Percentiles rank a stretch among this genome's conserved stretches.
phyloP scores from a whole-genome alignment of 768 basidiomycete species.

The Hydnomerulius pinastri region DNA sequence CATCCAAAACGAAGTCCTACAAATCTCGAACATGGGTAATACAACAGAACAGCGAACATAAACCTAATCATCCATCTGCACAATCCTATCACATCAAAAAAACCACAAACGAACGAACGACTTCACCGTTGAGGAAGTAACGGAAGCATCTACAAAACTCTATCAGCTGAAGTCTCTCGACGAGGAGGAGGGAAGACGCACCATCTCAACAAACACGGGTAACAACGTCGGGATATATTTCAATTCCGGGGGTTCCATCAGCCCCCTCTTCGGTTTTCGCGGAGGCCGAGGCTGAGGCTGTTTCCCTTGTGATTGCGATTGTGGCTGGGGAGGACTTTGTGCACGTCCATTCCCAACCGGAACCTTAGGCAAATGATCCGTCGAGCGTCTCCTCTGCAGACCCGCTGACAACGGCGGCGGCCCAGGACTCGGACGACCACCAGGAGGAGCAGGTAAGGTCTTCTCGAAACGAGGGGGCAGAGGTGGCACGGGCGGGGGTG shows the following conservation, averaged over 20 bases:
- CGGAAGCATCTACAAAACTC: constrained; percentile 36
- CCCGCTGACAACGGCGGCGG: constrained; percentile 15
- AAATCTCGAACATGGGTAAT: not conserved
- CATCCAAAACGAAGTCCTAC: not conserved
- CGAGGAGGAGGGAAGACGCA: constrained; percentile 36
- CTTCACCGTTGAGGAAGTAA: constrained; percentile 23
- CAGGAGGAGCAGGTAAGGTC: constrained; percentile 41
- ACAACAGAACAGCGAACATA: too few relatives aligned
- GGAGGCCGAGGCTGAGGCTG: constrained; percentile 12
- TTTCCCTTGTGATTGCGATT: too few relatives aligned
- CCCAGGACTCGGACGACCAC: too few relatives aligned
- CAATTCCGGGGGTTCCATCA: constrained; percentile 74
- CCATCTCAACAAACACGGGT: constrained; percentile 92
- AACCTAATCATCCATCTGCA: too few relatives aligned
- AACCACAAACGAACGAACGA: not conserved
- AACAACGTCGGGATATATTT: constrained; percentile 77
- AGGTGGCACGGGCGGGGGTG: constrained; percentile 46
- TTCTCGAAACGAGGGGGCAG: constrained; percentile 37
- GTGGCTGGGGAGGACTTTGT: constrained; percentile 1
- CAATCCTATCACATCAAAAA: too few relatives aligned
- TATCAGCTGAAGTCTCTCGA: constrained; percentile 13
- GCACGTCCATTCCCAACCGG: not conserved
- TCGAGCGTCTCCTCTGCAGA: constrained; percentile 18
- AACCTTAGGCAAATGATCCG: constrained; percentile 3
- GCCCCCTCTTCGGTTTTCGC: constrained; percentile 46